Conservation (phyloP, 2,329 filamentous ascomycete species). For the Dryadomyces quercus-mongolicae region DNA sequence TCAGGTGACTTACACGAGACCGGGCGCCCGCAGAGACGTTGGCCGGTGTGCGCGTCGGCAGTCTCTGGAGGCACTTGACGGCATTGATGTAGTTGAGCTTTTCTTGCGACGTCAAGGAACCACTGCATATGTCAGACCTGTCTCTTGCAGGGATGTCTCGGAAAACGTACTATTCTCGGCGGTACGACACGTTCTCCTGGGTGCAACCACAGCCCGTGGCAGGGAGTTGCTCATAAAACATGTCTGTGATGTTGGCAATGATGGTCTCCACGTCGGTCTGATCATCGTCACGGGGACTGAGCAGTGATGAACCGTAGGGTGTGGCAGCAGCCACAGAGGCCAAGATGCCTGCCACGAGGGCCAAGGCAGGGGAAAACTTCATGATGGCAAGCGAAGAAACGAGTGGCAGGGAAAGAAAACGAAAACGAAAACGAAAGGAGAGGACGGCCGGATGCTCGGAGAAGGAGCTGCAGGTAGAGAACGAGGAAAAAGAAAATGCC, state of each 20-base stretch:
- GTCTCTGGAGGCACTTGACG: conserved; percentile 22
- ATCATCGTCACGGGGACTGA: not conserved
- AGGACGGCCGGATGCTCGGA: too few relatives aligned
- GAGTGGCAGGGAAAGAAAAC: not conserved
- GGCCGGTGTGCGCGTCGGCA: conserved; percentile 18
- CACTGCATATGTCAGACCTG: conserved; percentile 10
- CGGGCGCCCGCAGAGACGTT: conserved; percentile 21
- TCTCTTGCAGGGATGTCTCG: too few relatives aligned
- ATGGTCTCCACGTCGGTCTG: not conserved
- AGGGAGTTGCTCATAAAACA: not conserved
- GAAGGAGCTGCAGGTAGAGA: too few relatives aligned
- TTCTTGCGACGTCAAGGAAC: conserved; percentile 19
- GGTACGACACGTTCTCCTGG: not conserved
- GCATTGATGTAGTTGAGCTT: conserved; percentile 25
- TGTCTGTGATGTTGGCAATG: not conserved
- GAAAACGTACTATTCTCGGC: conserved; percentile 3
- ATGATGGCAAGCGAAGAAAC: not conserved
- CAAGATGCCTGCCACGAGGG: not conserved
- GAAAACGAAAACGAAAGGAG: too few relatives aligned
- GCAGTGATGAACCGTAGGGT: not conserved
- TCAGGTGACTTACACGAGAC: conserved; percentile 14
- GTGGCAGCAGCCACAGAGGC: not conserved
- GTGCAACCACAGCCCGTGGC: not conserved
- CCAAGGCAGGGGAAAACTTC: not conserved
- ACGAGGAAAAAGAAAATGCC: not conserved